These are phyloP conservation scores for Triglochin maritima DNA, from an alignment of 106 monocot species.

Conservation along the genomic window DNA sequence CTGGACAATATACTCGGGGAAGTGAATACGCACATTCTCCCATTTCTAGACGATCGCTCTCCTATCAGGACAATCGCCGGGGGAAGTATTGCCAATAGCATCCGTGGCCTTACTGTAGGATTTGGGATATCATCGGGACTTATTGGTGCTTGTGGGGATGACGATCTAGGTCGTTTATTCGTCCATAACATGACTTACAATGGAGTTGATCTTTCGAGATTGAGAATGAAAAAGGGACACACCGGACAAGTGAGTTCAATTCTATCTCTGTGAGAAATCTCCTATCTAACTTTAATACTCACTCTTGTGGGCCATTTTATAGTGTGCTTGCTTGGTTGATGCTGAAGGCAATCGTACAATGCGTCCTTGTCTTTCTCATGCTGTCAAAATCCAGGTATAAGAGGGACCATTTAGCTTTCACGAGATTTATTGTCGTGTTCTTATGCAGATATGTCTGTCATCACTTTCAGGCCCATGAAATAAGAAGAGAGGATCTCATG, in stretches of 20 bases:
- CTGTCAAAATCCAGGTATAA: conserved; percentile 76
- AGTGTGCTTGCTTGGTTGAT: conserved; percentile 95
- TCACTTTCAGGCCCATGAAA: conserved; percentile 49
- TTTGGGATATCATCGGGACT: conserved; percentile 78
- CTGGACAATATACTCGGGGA: conserved; percentile 54
- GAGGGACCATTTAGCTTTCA: background rate
- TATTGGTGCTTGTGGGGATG: conserved; percentile 84
- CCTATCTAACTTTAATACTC: background rate
- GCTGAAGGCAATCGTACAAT: conserved; percentile 84
- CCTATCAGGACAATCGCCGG: conserved; percentile 70
- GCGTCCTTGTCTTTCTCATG: conserved; percentile 68
- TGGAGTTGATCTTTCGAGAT: conserved; percentile 70
- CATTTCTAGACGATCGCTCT: conserved; percentile 24
- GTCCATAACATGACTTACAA: conserved; percentile 44
- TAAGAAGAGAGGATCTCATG: conserved; percentile 62
- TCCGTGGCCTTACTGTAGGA: conserved; percentile 62
- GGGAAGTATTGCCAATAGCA: conserved; percentile 84
- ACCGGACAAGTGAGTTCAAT: conserved; percentile 47
- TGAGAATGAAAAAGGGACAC: conserved; percentile 63
- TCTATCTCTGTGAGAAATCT: background rate
- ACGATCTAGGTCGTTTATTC: conserved; percentile 58
- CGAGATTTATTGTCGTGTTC: background rate
- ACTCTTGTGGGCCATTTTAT: background rate
- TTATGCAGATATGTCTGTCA: background rate
- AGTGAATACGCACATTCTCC: conserved; percentile 47